These are phyloP conservation scores for Cicer chorassanicum DNA, from an alignment of 306 rosid species.

Conservation along the genomic window DNA sequence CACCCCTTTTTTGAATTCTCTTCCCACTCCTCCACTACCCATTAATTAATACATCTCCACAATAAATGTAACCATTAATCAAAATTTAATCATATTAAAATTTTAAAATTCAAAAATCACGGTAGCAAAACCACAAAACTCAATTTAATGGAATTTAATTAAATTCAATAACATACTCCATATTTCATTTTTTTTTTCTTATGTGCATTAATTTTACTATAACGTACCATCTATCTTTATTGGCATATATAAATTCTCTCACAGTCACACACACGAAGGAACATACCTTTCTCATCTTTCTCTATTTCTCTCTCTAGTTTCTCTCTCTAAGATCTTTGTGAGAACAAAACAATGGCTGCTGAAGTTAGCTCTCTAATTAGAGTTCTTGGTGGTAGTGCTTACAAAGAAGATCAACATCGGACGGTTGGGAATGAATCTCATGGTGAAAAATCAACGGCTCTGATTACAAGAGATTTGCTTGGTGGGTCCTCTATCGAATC, in stretches of 20 bases:
- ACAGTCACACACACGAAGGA: slow-evolving; percentile 50
- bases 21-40: slow-evolving; percentile 66
- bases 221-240: slow-evolving; percentile 54
- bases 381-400: slow-evolving; percentile 54
- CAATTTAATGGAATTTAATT: slow-evolving; percentile 33
- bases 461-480: slow-evolving; percentile 80
- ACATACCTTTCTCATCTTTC: slow-evolving; percentile 9
- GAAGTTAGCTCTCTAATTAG: slow-evolving; percentile 81
- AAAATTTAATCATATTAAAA: slow-evolving; percentile 24
- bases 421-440: slow-evolving; percentile 64
- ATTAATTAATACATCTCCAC: slow-evolving; percentile 60
- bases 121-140: slow-evolving; percentile 43
- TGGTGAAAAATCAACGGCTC: slow-evolving; percentile 74
- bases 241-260: slow-evolving; percentile 51
- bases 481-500: slow-evolving; percentile 75
- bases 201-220: slow-evolving; percentile 30
- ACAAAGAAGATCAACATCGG: slow-evolving; percentile 78
- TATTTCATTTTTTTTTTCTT: neutral
- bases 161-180: slow-evolving; percentile 26
- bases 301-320: slow-evolving; percentile 30
- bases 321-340: slow-evolving; percentile 33
- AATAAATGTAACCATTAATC: slow-evolving; percentile 62
- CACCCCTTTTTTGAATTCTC: slow-evolving; percentile 66
- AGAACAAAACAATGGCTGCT: slow-evolving; percentile 67
- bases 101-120: slow-evolving; percentile 44